Conservation (phyloP, 257 asterid genomes). For the Forsythia viridissima region DNA sequence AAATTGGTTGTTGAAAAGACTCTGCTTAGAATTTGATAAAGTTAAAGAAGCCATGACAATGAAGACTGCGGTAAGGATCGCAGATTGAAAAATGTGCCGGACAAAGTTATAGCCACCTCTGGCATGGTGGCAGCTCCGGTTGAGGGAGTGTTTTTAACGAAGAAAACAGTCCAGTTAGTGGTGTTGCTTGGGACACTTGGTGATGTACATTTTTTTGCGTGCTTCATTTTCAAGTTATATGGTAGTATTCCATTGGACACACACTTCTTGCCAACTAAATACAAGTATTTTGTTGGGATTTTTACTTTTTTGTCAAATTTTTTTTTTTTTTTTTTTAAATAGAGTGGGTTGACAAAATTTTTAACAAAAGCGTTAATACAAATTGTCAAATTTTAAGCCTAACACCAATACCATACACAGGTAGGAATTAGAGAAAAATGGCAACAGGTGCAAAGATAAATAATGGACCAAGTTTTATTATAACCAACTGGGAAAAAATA, state of each 20-base stretch:
- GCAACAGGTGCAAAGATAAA: not conserved
- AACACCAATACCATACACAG: too few relatives aligned
- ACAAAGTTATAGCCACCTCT: constrained; percentile 11
- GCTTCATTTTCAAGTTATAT: constrained; percentile 72
- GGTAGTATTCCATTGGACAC: constrained; percentile 93
- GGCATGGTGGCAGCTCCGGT: not conserved
- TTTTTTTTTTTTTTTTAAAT: too few relatives aligned
- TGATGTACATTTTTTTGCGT: constrained; percentile 69
- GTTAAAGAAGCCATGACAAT: constrained; percentile 5
- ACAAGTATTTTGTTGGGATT: too few relatives aligned
- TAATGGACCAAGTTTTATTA: not conserved
- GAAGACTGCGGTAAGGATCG: constrained; percentile 3
- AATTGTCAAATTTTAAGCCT: too few relatives aligned
- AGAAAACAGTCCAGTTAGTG: constrained; percentile 4
- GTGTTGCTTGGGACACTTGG: constrained; percentile 40
- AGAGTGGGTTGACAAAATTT: too few relatives aligned
- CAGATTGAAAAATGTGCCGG: constrained; percentile 12
- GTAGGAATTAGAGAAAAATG: not conserved
- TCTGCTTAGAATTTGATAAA: not conserved
- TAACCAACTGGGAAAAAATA: not conserved
- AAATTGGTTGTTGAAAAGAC: not conserved
- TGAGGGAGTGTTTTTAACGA: constrained; percentile 8
- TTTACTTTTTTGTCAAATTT: too few relatives aligned
- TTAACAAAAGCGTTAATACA: too few relatives aligned
- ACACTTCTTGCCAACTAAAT: constrained; percentile 44